Conservation (phyloP, 208 protist genomes). For the Trypanosoma avium region DNA sequence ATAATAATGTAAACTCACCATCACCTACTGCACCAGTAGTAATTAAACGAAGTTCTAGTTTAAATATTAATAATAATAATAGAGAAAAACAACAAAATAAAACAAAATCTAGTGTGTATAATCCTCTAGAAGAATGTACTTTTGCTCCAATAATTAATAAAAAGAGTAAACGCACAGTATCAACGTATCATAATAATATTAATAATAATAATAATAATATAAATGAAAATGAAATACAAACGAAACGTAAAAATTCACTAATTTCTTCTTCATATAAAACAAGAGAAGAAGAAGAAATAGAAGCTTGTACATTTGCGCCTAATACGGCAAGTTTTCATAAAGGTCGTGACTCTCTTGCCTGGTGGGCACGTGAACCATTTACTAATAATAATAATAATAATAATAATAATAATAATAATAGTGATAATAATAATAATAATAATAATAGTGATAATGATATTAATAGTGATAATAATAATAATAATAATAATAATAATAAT, state of each 20-base stretch:
- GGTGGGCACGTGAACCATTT: constrained; percentile 21
- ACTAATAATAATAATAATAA: background rate
- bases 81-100: constrained; percentile 30
- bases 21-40: background rate
- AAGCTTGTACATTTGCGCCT: constrained; percentile 25
- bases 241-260: too few species aligned
- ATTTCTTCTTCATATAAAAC: background rate
- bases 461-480: background rate
- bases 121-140: constrained; percentile 54
- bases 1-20: background rate
- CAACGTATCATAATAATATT: too few species aligned
- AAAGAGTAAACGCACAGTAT: too few species aligned
- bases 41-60: constrained; percentile 17
- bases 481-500: background rate
- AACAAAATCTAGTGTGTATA: constrained; percentile 30
- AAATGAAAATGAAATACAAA: background rate
- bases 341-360: constrained; percentile 24
- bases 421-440: constrained; percentile 2
- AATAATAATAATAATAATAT: too few species aligned
- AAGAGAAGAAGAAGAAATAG: constrained; percentile 14
- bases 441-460: background rate
- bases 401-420: background rate
- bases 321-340: constrained; percentile 20
- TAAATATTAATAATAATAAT: constrained; percentile 22
- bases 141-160: constrained; percentile 53